phyloP scores from a whole-genome alignment of 2,329 filamentous ascomycete species.

The Colletotrichum scovillei region DNA sequence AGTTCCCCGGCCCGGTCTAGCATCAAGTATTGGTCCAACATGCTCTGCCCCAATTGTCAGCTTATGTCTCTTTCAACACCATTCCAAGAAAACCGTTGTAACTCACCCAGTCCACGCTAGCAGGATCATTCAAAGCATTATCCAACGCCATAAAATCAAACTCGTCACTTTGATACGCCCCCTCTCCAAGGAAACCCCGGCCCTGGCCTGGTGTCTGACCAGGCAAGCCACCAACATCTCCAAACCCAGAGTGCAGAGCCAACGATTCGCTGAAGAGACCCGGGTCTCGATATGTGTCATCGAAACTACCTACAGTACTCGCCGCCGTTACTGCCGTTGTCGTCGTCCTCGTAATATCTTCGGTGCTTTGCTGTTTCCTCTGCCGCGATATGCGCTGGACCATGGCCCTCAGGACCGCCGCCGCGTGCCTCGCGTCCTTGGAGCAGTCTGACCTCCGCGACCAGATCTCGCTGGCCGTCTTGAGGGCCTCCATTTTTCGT shows the following conservation, averaged over 20 bases:
- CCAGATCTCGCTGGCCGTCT: constrained; percentile 57
- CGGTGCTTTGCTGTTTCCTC: background rate
- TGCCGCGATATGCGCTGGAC: constrained; percentile 36
- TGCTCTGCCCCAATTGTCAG: constrained; percentile 37
- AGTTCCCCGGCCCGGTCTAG: constrained; percentile 15
- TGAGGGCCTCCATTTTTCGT: constrained; percentile 50
- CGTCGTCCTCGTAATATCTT: background rate
- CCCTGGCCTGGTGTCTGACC: background rate
- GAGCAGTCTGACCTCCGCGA: constrained; percentile 49
- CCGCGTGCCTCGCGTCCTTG: constrained; percentile 55
- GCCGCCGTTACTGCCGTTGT: constrained; percentile 5
- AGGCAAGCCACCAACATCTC: background rate
- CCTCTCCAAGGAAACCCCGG: background rate
- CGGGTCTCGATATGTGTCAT: constrained; percentile 39
- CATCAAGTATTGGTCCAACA: constrained; percentile 43
- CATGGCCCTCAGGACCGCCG: constrained; percentile 55
- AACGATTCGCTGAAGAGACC: constrained; percentile 3
- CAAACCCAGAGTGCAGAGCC: background rate
- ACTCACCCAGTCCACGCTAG: constrained; percentile 55
- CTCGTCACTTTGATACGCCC: constrained; percentile 41
- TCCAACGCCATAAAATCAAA: constrained; percentile 50
- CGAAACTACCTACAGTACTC: constrained; percentile 33
- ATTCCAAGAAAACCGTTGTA: background rate
- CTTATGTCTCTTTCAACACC: background rate
- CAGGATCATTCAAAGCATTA: constrained; percentile 46